Evolutionary conservation across 371 early-diverging fungal species (phyloP).

Genomic region (Batrachochytrium dendrobatidis): DNA sequence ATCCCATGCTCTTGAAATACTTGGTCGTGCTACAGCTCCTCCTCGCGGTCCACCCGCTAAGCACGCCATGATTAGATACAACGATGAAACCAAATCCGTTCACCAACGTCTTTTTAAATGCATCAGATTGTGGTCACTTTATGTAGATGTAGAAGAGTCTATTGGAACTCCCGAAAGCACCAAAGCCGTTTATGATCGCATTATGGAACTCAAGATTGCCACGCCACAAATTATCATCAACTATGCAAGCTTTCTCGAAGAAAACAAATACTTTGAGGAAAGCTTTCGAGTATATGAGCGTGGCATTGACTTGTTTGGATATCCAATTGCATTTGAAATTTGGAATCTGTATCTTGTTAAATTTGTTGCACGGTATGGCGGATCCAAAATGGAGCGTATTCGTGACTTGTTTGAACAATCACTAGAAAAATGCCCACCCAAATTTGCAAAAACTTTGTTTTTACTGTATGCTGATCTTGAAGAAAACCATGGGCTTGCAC

Average conservation of each 20-base stretch:
- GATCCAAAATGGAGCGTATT: conserved; percentile 80
- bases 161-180: conserved; percentile 80
- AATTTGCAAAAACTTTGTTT: conserved; percentile 78
- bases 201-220: conserved; percentile 89
- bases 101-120: conserved; percentile 86
- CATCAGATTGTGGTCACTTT: conserved; percentile 84
- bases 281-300: conserved; percentile 91
- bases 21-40: conserved; percentile 69
- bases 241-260: conserved; percentile 85
- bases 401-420: conserved; percentile 96
- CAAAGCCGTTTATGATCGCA: conserved; percentile 81
- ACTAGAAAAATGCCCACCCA: conserved; percentile 76
- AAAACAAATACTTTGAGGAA: conserved; percentile 87
- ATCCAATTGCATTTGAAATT: conserved; percentile 93
- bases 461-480: conserved; percentile 92
- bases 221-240: conserved; percentile 92
- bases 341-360: conserved; percentile 92
- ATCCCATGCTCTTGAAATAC: conserved; percentile 61
- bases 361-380: conserved; percentile 82
- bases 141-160: conserved; percentile 90
- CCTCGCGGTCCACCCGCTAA: conserved; percentile 37
- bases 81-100: conserved; percentile 59
- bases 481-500: conserved; percentile 86
- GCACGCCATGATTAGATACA: conserved; percentile 45
- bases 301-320: conserved; percentile 91